A percentile compares a stretch with the other conserved stretches of the same genome.
Conservation (phyloP, 2,329 filamentous ascomycete genomes). For the Penicillium sp. region DNA sequence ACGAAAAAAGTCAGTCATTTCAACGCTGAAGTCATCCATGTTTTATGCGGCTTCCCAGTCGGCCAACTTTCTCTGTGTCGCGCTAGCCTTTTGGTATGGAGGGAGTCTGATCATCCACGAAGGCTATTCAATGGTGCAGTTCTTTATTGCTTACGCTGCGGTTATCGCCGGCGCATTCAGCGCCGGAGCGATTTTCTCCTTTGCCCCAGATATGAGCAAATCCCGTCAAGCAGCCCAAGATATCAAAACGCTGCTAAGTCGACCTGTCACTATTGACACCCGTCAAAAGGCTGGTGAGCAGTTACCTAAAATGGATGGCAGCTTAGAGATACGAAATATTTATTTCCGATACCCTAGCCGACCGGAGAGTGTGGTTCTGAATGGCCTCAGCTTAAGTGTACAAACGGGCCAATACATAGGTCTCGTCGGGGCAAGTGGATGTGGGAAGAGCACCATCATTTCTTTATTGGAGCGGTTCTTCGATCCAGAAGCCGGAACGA, state of each 20-base stretch:
- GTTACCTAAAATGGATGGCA: conserved; percentile 53
- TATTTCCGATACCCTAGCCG: conserved; percentile 28
- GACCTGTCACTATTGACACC: conserved; percentile 32
- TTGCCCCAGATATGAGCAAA: conserved; percentile 25
- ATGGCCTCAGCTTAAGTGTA: conserved; percentile 24
- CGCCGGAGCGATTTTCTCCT: conserved; percentile 27
- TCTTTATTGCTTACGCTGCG: conserved; percentile 46
- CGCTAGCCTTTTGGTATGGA: conserved; percentile 63
- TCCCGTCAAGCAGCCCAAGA: conserved; percentile 37
- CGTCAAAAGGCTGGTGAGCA: background rate
- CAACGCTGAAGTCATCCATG: conserved; percentile 39
- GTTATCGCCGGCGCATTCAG: conserved; percentile 35
- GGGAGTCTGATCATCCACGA: conserved; percentile 52
- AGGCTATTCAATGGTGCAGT: conserved; percentile 40
- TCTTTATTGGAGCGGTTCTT: conserved; percentile 92
- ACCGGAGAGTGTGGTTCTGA: conserved; percentile 12
- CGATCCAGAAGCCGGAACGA: conserved; percentile 73
- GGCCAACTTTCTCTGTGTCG: conserved; percentile 17
- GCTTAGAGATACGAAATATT: conserved; percentile 47
- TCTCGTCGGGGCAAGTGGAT: conserved; percentile 85
- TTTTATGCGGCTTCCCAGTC: conserved; percentile 28
- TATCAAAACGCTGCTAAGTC: conserved; percentile 42
- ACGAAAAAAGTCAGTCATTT: conserved; percentile 64
- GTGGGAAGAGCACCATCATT: conserved; percentile 92
- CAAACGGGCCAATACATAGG: conserved; percentile 54